These are phyloP conservation scores for Termitomyces sp. DNA, from an alignment of 768 basidiomycete genomes.

Conservation along the genomic window DNA sequence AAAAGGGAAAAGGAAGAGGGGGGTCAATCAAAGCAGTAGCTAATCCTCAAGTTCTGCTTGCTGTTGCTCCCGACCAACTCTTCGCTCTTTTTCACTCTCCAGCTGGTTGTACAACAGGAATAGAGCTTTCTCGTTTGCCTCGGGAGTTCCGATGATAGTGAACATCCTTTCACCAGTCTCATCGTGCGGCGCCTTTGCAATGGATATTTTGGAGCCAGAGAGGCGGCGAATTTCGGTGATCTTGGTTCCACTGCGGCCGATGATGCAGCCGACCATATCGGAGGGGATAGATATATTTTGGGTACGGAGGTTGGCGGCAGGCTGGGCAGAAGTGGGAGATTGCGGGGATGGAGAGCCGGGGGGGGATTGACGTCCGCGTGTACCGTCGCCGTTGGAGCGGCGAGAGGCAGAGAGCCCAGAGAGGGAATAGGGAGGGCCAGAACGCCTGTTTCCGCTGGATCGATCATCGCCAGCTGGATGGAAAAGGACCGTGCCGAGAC, in stretches of 20 bases:
- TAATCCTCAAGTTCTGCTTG: conserved; percentile 60
- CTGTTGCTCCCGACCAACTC: conserved; percentile 83
- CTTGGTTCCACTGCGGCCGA: conserved; percentile 95
- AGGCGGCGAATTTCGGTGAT: conserved; percentile 99
- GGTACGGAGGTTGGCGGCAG: conserved; percentile 83
- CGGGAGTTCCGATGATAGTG: conserved; percentile 94
- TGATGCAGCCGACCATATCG: conserved; percentile 98
- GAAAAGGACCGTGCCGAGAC: conserved; percentile 91
- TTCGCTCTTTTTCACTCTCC: conserved; percentile 94
- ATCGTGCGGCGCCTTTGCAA: conserved; percentile 99
- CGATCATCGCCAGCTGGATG: conserved; percentile 87
- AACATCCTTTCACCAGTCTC: conserved; percentile 99
- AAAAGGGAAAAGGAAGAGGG: neutral
- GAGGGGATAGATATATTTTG: conserved; percentile 99
- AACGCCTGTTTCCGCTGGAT: conserved; percentile 43
- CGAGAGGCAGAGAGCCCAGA: conserved; percentile 46
- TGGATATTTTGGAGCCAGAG: conserved; percentile 96
- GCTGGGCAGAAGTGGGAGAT: conserved; percentile 52
- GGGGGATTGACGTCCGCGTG: conserved; percentile 47
- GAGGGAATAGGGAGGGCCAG: conserved; percentile 47
- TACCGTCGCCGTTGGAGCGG: conserved; percentile 62
- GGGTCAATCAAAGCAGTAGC: conserved; percentile 12
- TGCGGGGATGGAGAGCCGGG: conserved; percentile 42
- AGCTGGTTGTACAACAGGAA: conserved; percentile 97
- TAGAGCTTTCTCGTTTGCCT: conserved; percentile 96